phyloP scores from a whole-genome alignment of 257 asterid species.

The Nicotiana sylvestris region DNA sequence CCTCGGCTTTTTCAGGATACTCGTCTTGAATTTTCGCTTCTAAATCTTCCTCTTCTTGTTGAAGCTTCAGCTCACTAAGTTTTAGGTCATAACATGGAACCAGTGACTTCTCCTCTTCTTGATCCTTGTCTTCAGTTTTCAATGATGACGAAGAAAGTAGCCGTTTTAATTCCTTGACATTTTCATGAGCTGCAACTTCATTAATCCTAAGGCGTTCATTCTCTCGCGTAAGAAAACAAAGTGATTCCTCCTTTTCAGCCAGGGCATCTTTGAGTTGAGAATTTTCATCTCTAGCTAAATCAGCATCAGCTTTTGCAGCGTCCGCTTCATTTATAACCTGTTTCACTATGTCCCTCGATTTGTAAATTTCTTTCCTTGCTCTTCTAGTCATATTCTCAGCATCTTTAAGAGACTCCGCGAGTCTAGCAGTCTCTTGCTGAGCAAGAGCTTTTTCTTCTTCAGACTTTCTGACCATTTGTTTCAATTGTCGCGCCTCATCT shows the following conservation, averaged over 20 bases:
- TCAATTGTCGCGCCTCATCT: constrained; percentile 41
- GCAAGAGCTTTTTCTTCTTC: constrained; percentile 61
- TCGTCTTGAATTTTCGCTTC: constrained; percentile 27
- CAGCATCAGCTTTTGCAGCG: neutral
- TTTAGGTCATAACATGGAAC: constrained; percentile 27
- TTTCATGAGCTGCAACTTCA: constrained; percentile 12
- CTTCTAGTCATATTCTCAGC: constrained; percentile 45
- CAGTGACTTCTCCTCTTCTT: constrained; percentile 7
- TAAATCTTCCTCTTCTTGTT: constrained; percentile 30
- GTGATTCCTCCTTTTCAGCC: constrained; percentile 10
- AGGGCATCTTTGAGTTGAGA: constrained; percentile 13
- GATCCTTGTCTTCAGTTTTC: constrained; percentile 32
- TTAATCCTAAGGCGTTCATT: constrained; percentile 8
- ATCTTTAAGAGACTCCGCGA: constrained; percentile 37
- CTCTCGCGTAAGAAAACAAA: neutral
- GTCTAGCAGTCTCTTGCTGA: constrained; percentile 41
- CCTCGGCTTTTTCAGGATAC: constrained; percentile 61
- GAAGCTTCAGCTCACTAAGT: constrained; percentile 44
- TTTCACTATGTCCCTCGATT: constrained; percentile 64
- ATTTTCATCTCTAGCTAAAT: constrained; percentile 3
- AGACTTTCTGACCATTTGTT: constrained; percentile 27
- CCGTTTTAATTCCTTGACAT: constrained; percentile 50
- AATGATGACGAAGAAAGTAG: constrained; percentile 46
- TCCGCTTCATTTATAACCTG: constrained; percentile 43
- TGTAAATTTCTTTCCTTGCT: constrained; percentile 53